Base-by-base conservation (phyloP, 495 filamentous ascomycete species). In the Stereocaulon alpinum region DNA sequence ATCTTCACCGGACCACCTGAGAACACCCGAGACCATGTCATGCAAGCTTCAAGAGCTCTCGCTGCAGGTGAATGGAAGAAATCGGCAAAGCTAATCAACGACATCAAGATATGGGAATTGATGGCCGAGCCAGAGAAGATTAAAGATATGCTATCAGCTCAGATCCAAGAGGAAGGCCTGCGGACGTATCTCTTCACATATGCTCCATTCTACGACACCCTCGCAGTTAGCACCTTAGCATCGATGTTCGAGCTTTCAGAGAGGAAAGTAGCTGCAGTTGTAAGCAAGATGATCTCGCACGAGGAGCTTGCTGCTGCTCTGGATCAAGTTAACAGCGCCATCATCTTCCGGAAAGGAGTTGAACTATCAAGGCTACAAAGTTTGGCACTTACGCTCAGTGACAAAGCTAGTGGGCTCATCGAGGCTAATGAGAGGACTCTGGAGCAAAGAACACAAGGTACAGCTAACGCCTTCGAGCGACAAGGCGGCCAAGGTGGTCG, bases 121-220 rank as follows among this genome's bases (percentile, higher is more conserved):
- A 93, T 99, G 82, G 75, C 76, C 32, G 79, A 87, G 65, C 84
- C 89, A 34, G 85, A 88, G 29, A 86, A 88, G 71, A 91, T 96
- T 77, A 97, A 97, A 85, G 75, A 81, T 55, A 96, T 97, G 92
- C 86, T 99, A 32, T 86, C 90, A 32, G 88, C 88, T 69, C 93
- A 97, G 77, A 95, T 96, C 64, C 94, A 99, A 74, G 93, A 97
- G 71, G 94, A 97, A 77, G 93, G 93, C 60, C 82, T 99, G 54
- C 82, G 94, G 57, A 99, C 93, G 54, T 99, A 99, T 73, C 88
- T 99, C 66, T 97, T 99, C 82, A 99, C 93, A 55, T 99, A 99
- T 73, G 93, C 93, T 44, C 93, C 93, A 53, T 99, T 92, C 80
- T 99, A 99, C 77, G 93, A 97, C 73, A 99, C 93, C 40, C 82